A percentile compares a stretch with the other conserved stretches of the same genome.
Conservation (phyloP, 2,329 filamentous ascomycete species). For the Penicillium sp. region DNA sequence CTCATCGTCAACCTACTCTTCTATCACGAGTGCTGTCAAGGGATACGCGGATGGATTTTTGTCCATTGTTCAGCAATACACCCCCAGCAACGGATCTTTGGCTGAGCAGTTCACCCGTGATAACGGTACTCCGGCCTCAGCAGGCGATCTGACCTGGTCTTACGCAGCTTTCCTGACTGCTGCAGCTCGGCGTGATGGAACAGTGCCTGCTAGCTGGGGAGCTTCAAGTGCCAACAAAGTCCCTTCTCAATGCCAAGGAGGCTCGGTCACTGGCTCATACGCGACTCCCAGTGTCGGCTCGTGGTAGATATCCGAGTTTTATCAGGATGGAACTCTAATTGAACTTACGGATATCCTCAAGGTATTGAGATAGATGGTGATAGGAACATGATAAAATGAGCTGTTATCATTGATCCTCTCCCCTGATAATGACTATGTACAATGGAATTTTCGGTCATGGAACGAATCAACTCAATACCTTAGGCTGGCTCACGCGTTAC, state of each 20-base stretch:
- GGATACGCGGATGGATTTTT: constrained; percentile 63
- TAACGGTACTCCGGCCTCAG: constrained; percentile 38
- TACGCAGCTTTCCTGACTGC: constrained; percentile 43
- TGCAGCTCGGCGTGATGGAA: constrained; percentile 5
- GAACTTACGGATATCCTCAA: not conserved
- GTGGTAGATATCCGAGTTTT: constrained; percentile 1
- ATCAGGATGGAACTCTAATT: not conserved
- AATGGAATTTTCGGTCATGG: not conserved
- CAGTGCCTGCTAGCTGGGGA: constrained; percentile 12
- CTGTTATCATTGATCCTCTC: not conserved
- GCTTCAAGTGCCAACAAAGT: constrained; percentile 11
- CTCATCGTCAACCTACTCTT: constrained; percentile 43
- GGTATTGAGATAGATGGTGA: not conserved
- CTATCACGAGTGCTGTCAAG: constrained; percentile 59
- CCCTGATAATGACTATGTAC: not conserved
- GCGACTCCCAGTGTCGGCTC: constrained; percentile 6
- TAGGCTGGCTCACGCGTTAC: constrained; percentile 17
- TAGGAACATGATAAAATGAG: not conserved
- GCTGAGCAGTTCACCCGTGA: constrained; percentile 41
- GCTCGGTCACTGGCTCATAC: constrained; percentile 13
- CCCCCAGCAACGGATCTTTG: constrained; percentile 28
- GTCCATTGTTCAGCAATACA: constrained; percentile 38
- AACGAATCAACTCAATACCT: not conserved
- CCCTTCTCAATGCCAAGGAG: constrained; percentile 12
- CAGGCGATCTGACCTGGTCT: constrained; percentile 45